A percentile compares a stretch with the other conserved stretches of the same genome.
These are phyloP conservation scores for Lithospermum erythrorhizon DNA, from an alignment of 257 asterid species.

Conservation along the genomic window DNA sequence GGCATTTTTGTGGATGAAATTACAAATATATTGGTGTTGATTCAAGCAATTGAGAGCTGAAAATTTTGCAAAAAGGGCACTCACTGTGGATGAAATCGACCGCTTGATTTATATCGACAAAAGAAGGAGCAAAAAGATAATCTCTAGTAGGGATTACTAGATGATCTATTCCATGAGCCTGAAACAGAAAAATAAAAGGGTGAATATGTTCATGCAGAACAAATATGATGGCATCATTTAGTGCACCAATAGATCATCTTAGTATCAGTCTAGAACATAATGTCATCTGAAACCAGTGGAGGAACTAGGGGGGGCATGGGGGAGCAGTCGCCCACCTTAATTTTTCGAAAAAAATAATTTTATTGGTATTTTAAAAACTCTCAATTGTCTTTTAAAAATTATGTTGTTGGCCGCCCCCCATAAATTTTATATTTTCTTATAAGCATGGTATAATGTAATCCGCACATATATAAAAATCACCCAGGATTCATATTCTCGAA, in stretches of 20 bases:
- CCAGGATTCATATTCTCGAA: too few species aligned
- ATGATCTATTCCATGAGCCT: conserved; percentile 88
- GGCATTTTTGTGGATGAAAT: conserved; percentile 42
- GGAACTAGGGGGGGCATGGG: too few species aligned
- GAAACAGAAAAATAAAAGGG: conserved; percentile 17
- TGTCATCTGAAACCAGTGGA: too few species aligned
- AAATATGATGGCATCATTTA: neutral
- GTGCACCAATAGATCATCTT: neutral
- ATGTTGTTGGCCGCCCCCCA: too few species aligned
- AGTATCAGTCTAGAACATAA: too few species aligned
- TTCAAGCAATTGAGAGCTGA: neutral
- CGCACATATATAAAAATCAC: too few species aligned
- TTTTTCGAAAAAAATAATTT: too few species aligned
- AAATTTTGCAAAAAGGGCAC: conserved; percentile 8
- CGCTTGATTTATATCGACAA: conserved; percentile 64
- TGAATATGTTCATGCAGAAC: neutral
- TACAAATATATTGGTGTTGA: neutral
- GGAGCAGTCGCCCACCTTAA: too few species aligned
- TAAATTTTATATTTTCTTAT: too few species aligned
- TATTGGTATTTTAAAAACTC: too few species aligned
- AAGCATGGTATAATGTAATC: too few species aligned
- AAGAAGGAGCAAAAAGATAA: conserved; percentile 90
- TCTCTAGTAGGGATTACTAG: conserved; percentile 92
- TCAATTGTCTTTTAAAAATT: too few species aligned
- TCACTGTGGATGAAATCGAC: conserved; percentile 78